phyloP scores from a whole-genome alignment of 169 alveolate genomes.

The Plasmodium malariae region DNA sequence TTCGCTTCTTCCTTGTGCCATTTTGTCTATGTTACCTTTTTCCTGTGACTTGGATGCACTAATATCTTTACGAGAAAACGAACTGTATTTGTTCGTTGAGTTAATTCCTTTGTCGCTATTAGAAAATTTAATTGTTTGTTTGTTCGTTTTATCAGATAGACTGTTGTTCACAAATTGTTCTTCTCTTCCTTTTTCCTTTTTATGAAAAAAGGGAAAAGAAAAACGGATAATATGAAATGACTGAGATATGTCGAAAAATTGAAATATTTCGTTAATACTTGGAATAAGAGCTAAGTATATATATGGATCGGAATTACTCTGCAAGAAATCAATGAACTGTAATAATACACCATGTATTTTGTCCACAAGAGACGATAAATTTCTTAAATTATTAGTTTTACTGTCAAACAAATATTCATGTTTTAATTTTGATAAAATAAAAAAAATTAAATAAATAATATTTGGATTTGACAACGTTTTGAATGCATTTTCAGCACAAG shows the following conservation, averaged over 20 bases:
- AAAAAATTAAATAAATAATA: conserved; percentile 28
- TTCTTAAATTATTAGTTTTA: conserved; percentile 52
- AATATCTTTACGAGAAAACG: no score
- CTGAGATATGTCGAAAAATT: conserved; percentile 48
- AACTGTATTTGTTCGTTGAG: no score
- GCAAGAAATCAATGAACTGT: conserved; percentile 43
- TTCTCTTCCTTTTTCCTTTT: not conserved
- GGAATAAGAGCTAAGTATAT: conserved; percentile 31
- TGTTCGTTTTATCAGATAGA: not conserved
- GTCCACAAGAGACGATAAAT: conserved; percentile 27
- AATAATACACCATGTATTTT: conserved; percentile 40
- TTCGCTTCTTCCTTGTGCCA: not conserved
- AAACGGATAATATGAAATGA: conserved; percentile 37
- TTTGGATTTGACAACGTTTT: conserved; percentile 29
- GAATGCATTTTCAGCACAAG: conserved; percentile 24
- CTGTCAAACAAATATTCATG: conserved; percentile 66
- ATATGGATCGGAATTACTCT: conserved; percentile 20
- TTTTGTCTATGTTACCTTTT: not conserved
- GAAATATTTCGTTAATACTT: conserved; percentile 12
- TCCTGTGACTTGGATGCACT: not conserved
- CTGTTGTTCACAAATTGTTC: not conserved
- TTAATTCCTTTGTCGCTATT: no score
- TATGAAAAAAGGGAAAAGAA: conserved; percentile 36
- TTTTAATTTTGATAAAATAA: conserved; percentile 45
- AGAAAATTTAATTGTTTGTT: no score